Base-by-base conservation (phyloP, 441 rosid species). In the Aquilaria agallochum region DNA sequence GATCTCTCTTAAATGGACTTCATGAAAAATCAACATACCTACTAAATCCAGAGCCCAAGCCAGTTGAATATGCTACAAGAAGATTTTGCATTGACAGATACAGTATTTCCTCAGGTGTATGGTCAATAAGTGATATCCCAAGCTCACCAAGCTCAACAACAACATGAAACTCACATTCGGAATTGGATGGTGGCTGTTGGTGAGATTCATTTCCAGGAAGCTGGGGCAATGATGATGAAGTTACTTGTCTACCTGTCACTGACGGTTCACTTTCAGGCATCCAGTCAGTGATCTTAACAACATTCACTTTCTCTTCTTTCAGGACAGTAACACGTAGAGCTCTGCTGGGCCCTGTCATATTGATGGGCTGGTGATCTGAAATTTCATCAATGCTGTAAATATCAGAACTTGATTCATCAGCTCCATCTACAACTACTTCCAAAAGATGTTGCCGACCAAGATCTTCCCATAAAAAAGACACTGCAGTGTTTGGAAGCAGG, bases 401-500 rank as follows among this genome's bases (percentile, higher is more conserved):
- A 66, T 78, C 76, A 32, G 96, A 80, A 69, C 73, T 79, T 58
- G 80, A 82, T 67, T 83, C 73, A 64, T 90, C 92, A 50, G 84
- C 71, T 55, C 98, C 96, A 76, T 80, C 95, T 64, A 81, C 84
- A 69, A 90, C 85, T 69, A 92, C 77, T 76, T 88, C 99, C 74
- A 92, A 62, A 36, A 84, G 68, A 72, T 79, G 84, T 27, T 70
- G 80, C 76, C 92, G 83, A 74, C 97, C 95, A 73, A 92, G 84
- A 83, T 92, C 87, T 79, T 95, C 99, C 99, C 99, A 92, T 48
- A 81, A 84, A 85, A 92, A 95, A 50, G 98, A 84, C 79, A 88
- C 83, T 65, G 99, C 96, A 36, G 96, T 69, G 42, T 79, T 83
- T 55, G 99, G 99, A 63, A 81, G 89, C 76, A 95, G 90, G 73